A percentile compares a stretch with the other conserved stretches of the same genome.
Evolutionary conservation across 371 early-diverging fungal species (phyloP).

Genomic region (Apophysomyces trapeziformis): DNA sequence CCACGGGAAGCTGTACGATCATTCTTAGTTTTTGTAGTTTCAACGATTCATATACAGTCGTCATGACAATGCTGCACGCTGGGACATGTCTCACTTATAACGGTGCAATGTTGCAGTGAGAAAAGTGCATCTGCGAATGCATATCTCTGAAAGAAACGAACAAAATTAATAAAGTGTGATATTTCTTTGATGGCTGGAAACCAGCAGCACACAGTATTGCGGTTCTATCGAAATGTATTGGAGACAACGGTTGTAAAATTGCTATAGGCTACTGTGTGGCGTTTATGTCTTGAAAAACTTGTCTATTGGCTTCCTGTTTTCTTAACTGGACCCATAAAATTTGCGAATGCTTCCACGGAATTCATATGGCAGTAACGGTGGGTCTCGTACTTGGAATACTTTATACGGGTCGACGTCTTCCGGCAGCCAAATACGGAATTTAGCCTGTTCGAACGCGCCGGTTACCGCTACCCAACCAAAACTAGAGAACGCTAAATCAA

Average conservation of each 20-base stretch:
- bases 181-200: no score
- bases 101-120: no score
- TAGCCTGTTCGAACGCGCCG: slow-evolving; percentile 55
- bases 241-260: not conserved
- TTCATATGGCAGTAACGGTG: slow-evolving; percentile 69
- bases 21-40: no score
- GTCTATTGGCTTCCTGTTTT: no score
- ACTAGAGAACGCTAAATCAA: slow-evolving; percentile 69
- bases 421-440: slow-evolving; percentile 58
- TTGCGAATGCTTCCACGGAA: slow-evolving; percentile 53
- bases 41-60: not conserved
- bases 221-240: not conserved
- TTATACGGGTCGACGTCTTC: slow-evolving; percentile 44
- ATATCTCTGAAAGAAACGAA: no score
- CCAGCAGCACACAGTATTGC: no score
- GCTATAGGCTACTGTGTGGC: not conserved
- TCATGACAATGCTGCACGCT: no score
- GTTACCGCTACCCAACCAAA: slow-evolving; percentile 72
- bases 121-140: no score
- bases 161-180: no score
- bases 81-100: no score
- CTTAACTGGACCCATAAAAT: slow-evolving; percentile 49
- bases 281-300: not conserved
- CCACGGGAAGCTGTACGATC: no score
- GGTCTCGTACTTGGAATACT: slow-evolving; percentile 49